A percentile compares a stretch with the other conserved stretches of the same genome.
These are phyloP conservation scores for Macadamia integrifolia DNA, from an alignment of 164 flowering plant genomes.

Conservation along the genomic window DNA sequence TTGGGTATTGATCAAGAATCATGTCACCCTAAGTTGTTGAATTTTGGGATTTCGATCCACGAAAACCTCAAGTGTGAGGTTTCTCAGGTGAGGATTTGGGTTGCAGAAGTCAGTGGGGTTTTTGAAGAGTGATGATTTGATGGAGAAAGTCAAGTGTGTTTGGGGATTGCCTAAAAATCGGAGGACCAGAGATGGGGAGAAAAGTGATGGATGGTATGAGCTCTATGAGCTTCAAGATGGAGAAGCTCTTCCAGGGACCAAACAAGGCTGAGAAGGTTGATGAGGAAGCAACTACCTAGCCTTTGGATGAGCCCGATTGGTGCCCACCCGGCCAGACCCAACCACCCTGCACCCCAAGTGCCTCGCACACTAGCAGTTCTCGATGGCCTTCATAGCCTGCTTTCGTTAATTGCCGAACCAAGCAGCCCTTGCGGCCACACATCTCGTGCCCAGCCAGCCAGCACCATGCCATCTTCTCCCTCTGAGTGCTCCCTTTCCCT, in stretches of 20 bases:
- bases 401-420: too few relatives aligned
- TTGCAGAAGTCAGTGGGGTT: not conserved
- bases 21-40: not conserved
- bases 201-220: constrained; percentile 82
- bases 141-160: constrained; percentile 80
- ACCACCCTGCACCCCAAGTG: too few relatives aligned
- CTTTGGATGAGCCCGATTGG: constrained; percentile 94
- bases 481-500: too few relatives aligned
- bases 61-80: not conserved
- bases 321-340: too few relatives aligned
- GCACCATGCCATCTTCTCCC: too few relatives aligned
- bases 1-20: not conserved
- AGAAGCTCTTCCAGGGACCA: constrained; percentile 83
- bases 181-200: constrained; percentile 71
- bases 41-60: not conserved
- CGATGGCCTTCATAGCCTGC: too few relatives aligned
- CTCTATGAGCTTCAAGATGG: constrained; percentile 90
- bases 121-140: constrained; percentile 74
- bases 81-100: not conserved
- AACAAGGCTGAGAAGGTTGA: constrained; percentile 74
- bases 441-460: too few relatives aligned
- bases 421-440: too few relatives aligned
- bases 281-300: constrained; percentile 87
- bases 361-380: too few relatives aligned
- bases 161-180: constrained; percentile 84